These are phyloP conservation scores for Colletotrichum eleusines DNA, from an alignment of 2,329 filamentous ascomycete genomes.

Conservation along the genomic window DNA sequence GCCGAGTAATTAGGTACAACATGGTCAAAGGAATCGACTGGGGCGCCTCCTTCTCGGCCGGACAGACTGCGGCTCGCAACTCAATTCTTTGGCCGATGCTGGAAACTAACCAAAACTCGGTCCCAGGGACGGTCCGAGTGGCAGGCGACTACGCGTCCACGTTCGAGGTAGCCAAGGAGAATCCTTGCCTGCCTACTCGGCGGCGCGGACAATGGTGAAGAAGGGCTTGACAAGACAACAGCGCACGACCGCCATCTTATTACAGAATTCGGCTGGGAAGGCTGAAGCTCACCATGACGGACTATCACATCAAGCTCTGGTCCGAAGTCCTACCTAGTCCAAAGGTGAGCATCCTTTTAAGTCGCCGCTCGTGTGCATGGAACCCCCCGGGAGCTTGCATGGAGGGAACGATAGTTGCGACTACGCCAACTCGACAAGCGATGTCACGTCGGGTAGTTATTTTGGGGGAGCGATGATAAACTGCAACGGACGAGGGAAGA, in stretches of 20 bases:
- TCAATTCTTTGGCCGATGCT: slow-evolving; percentile 6
- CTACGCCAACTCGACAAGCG: slow-evolving; percentile 14
- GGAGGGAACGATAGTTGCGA: not conserved
- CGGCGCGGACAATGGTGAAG: slow-evolving; percentile 10
- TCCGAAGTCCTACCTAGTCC: slow-evolving; percentile 1
- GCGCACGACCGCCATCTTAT: slow-evolving; percentile 14
- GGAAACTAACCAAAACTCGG: slow-evolving; percentile 7
- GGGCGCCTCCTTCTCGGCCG: not conserved
- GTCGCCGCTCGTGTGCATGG: slow-evolving; percentile 13
- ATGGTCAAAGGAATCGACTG: not conserved
- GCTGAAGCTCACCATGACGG: slow-evolving; percentile 1
- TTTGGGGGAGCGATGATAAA: slow-evolving; percentile 16
- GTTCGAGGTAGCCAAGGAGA: slow-evolving; percentile 36
- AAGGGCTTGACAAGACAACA: slow-evolving; percentile 19
- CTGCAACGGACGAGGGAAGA: not conserved
- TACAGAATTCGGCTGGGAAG: not conserved
- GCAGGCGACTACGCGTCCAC: slow-evolving; percentile 37
- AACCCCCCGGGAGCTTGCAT: not conserved
- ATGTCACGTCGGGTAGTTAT: slow-evolving; percentile 1
- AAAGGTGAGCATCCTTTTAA: not conserved
- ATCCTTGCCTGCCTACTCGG: slow-evolving; percentile 7
- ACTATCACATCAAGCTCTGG: not conserved
- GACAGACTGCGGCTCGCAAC: slow-evolving; percentile 11
- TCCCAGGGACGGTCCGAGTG: slow-evolving; percentile 19
- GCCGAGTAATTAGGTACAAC: not conserved